Conservation (phyloP, 495 filamentous ascomycete genomes). For the Melanomma pulvis-pyrius region DNA sequence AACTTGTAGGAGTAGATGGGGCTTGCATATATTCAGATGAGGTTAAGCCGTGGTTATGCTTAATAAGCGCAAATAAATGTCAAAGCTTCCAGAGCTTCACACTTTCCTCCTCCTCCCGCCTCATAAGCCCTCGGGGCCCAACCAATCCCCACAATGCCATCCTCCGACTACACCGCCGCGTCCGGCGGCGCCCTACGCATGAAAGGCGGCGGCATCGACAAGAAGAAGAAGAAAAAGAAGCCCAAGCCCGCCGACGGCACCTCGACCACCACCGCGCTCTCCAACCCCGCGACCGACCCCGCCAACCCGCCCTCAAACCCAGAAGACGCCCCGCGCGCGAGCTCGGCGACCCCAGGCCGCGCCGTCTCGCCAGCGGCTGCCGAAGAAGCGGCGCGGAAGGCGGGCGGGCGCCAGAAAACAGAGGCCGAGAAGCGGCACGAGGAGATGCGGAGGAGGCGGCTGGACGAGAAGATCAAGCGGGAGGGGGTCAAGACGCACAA, state of each 20-base stretch:
- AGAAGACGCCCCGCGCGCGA: neutral
- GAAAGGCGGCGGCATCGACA: constrained; percentile 69
- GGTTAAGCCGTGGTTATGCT: neutral
- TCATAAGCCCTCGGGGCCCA: constrained; percentile 49
- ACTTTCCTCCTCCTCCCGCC: neutral
- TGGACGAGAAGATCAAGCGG: constrained; percentile 74
- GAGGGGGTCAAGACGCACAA: constrained; percentile 95
- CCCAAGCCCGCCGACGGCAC: constrained; percentile 26
- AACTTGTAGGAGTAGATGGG: constrained; percentile 4
- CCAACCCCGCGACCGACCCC: constrained; percentile 1
- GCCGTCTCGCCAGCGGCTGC: constrained; percentile 2
- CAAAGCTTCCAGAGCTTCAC: neutral
- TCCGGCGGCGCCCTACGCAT: constrained; percentile 72
- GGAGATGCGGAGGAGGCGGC: constrained; percentile 74
- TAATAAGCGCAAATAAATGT: neutral
- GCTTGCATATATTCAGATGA: neutral
- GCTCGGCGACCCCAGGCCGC: neutral
- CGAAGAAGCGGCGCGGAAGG: constrained; percentile 16
- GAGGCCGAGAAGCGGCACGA: constrained; percentile 81
- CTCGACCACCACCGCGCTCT: constrained; percentile 1
- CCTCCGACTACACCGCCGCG: constrained; percentile 70
- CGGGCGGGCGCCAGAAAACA: constrained; percentile 62
- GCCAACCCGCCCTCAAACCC: neutral
- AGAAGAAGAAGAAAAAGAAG: constrained; percentile 68
- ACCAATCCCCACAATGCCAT: constrained; percentile 18